Evolutionary conservation across 1,284 basidiomycete species (phyloP).

Genomic region (Cryptococcus jaspeensis): DNA sequence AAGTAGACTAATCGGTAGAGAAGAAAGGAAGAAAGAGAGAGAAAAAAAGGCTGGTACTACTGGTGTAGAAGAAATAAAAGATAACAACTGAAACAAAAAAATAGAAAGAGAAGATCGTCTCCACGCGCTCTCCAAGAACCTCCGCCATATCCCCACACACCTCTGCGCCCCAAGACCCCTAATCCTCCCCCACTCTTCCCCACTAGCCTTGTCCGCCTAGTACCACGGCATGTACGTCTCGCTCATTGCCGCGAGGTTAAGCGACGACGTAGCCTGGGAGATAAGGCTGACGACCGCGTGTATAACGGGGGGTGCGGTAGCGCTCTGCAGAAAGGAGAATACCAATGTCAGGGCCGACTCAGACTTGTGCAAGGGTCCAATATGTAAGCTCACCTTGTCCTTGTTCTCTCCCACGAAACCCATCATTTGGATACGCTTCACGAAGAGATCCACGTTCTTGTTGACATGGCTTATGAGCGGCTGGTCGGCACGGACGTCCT

Average conservation of each 20-base stretch:
- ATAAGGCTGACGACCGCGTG: conserved; percentile 85
- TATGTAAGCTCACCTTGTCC: conserved; percentile 64
- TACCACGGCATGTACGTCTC: conserved; percentile 83
- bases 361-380: background rate
- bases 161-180: no score
- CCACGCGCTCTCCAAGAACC: no score
- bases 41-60: background rate
- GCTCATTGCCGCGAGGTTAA: conserved; percentile 60
- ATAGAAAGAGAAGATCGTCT: no score
- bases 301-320: conserved; percentile 46
- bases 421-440: conserved; percentile 52
- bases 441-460: conserved; percentile 73
- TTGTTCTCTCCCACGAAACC: conserved; percentile 58
- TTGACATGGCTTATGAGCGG: conserved; percentile 68
- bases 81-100: no score
- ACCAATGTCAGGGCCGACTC: background rate
- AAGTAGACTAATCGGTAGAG: no score
- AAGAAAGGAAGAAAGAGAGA: background rate
- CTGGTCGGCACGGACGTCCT: conserved; percentile 55
- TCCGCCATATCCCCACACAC: no score
- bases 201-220: conserved; percentile 46
- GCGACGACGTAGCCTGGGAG: conserved; percentile 58
- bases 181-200: no score
- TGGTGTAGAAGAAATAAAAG: no score
- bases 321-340: conserved; percentile 11